A percentile compares a stretch with the other conserved stretches of the same genome.
Conservation (phyloP, 2,329 filamentous ascomycete species). For the Ustulina deusta region DNA sequence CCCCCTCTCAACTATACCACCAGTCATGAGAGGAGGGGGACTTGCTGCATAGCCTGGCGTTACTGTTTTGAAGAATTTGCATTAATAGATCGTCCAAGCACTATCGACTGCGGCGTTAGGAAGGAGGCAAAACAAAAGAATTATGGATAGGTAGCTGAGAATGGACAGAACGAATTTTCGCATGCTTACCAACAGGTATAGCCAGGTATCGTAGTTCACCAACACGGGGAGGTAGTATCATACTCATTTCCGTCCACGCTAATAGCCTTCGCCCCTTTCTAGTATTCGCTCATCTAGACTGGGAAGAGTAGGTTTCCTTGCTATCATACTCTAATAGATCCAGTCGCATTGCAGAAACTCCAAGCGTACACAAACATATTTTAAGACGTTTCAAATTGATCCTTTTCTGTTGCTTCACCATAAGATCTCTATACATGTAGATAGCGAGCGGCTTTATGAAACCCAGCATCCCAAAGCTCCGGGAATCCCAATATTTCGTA, state of each 20-base stretch:
- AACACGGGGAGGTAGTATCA: not conserved
- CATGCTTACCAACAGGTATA: not conserved
- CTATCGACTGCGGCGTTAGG: conserved; percentile 5
- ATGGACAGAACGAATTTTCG: not conserved
- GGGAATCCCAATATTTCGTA: conserved; percentile 5
- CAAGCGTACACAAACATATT: not conserved
- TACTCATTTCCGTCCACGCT: not conserved
- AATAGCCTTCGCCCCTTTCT: not conserved
- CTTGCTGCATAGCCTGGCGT: conserved; percentile 31
- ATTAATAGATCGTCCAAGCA: not conserved
- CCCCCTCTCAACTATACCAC: not conserved
- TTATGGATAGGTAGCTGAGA: not conserved
- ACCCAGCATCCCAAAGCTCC: not conserved
- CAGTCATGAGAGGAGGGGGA: not conserved
- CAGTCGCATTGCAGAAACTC: not conserved
- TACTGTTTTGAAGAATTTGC: conserved; percentile 4
- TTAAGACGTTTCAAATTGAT: not conserved
- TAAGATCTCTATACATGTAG: conserved; percentile 13
- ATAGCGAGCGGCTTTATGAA: conserved; percentile 24
- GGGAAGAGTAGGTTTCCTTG: not conserved
- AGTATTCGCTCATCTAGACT: not conserved
- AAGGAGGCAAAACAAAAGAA: not conserved
- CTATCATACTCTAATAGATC: not conserved
- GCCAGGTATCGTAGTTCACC: not conserved
- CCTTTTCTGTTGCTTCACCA: not conserved